Base-by-base conservation (phyloP, 495 filamentous ascomycete genomes). In the Trypethelium eluteriae region DNA sequence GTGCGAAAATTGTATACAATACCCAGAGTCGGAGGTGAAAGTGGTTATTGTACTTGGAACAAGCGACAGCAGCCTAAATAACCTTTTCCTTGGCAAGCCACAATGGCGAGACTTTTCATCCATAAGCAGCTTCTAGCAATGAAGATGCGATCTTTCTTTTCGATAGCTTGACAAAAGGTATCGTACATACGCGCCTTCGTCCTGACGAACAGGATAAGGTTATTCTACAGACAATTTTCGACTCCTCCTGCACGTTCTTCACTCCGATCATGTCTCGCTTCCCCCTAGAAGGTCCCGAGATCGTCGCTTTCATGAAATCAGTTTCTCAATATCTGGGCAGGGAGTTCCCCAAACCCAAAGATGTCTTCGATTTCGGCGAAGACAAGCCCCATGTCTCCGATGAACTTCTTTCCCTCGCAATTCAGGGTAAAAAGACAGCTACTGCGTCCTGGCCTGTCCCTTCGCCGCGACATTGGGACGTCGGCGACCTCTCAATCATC, bases 381-480 rank as follows among this genome's bases (percentile, higher is more conserved):
- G 39, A 38, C 65, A 64, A 68, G 3, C 46, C 69, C 0, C 14
- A 38, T 1, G 66, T 66, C 35, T 64, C 70, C 62, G 64, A 73
- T 59, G 16, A 63, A 61, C 65, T 62, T 16, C 71, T 75, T 10
- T 47, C n/a, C 3, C 66, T 70, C 11, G 74, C 73, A 9, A 68
- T 77, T 32, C 57, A 61, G 14, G 70, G 75, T 50, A 63, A 70
- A 18, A 77, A 77, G 62, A 70, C 74, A 16, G 75, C 74, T 18
- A 76, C 74, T 2, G 75, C 75, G 3, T 74, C 75, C 38, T 77
- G 73, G 72, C 75, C 75, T 0, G 61, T 75, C 1, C 75, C 74
- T 2, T 35, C 68, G 10, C 75, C 74, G 25, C 66, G 73, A 12
- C 66, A 74, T 61, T 76, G 75, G 75, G 70, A 62, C 14, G 67